Percentiles rank a stretch among this genome's conserved stretches.
phyloP scores from a whole-genome alignment of 2,329 filamentous ascomycete species.

The Fusarium hainanense region DNA sequence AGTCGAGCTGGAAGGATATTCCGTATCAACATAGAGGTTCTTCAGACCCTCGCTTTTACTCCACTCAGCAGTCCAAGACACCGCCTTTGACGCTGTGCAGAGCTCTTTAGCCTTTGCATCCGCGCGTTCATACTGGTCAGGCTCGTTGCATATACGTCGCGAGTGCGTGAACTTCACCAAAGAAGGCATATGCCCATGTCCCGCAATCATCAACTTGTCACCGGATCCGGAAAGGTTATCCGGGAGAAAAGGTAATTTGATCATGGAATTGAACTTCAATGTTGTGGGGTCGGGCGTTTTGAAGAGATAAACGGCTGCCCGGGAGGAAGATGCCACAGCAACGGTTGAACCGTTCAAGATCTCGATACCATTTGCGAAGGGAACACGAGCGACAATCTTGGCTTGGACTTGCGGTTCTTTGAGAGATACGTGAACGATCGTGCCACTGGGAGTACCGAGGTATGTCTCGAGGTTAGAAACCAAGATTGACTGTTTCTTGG shows the following conservation, averaged over 20 bases:
- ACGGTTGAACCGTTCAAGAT: conserved; percentile 53
- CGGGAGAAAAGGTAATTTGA: conserved; percentile 51
- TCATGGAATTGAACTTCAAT: neutral
- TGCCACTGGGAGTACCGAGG: conserved; percentile 48
- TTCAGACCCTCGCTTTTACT: conserved; percentile 48
- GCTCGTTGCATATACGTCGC: conserved; percentile 52
- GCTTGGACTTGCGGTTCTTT: conserved; percentile 15
- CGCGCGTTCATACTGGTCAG: conserved; percentile 42
- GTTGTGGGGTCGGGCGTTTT: conserved; percentile 1
- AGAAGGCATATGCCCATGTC: conserved; percentile 53
- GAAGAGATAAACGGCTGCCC: conserved; percentile 28
- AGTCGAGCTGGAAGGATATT: conserved; percentile 52
- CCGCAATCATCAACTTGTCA: conserved; percentile 53
- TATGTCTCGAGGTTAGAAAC: conserved; percentile 52
- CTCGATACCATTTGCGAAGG: conserved; percentile 58
- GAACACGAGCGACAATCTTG: conserved; percentile 48
- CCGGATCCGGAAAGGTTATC: conserved; percentile 54
- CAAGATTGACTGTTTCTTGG: conserved; percentile 35
- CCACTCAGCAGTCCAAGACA: conserved; percentile 52
- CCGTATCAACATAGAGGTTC: conserved; percentile 49
- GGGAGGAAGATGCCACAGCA: conserved; percentile 52
- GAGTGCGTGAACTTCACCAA: conserved; percentile 48
- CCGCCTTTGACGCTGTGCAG: conserved; percentile 9
- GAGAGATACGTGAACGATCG: conserved; percentile 52
- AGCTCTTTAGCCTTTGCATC: neutral